These are phyloP conservation scores for Nothopassalora personata DNA, from an alignment of 2,329 filamentous ascomycete species.

Conservation along the genomic window DNA sequence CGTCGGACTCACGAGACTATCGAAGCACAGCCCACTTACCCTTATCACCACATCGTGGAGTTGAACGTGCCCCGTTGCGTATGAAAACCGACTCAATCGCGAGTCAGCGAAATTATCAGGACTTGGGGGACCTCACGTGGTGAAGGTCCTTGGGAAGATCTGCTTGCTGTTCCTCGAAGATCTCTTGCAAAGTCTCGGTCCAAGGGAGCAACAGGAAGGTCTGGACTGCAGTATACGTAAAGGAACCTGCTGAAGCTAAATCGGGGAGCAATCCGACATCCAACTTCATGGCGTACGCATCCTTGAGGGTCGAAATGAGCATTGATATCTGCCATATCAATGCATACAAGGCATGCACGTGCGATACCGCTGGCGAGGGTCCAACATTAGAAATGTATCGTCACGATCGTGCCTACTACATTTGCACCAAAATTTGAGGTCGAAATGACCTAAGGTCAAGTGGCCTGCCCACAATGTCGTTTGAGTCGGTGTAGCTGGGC, in stretches of 20 bases:
- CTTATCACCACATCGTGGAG: no score
- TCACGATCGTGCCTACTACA: background rate
- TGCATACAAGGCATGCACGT: conserved; percentile 2
- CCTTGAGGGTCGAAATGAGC: conserved; percentile 7
- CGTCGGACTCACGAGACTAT: no score
- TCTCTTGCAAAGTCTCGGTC: background rate
- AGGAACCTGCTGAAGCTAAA: background rate
- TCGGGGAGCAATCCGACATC: conserved; percentile 6
- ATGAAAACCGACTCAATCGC: no score
- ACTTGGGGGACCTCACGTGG: no score
- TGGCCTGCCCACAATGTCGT: background rate
- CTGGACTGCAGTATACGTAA: background rate
- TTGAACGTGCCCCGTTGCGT: no score
- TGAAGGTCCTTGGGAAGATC: background rate
- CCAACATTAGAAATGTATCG: background rate
- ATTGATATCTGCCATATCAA: conserved; percentile 1
- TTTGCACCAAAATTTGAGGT: no score
- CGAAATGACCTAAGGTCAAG: background rate
- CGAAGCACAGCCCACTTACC: no score
- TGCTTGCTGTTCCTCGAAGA: background rate
- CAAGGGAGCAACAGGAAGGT: background rate
- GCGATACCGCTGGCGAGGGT: background rate
- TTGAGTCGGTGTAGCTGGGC: background rate
- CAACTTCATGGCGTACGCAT: conserved; percentile 2
- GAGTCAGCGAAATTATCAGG: no score